Percentiles rank a stretch among this genome's conserved stretches.
Evolutionary conservation across 2,329 filamentous ascomycete genomes (phyloP).

Genomic region (Claviceps africana): DNA sequence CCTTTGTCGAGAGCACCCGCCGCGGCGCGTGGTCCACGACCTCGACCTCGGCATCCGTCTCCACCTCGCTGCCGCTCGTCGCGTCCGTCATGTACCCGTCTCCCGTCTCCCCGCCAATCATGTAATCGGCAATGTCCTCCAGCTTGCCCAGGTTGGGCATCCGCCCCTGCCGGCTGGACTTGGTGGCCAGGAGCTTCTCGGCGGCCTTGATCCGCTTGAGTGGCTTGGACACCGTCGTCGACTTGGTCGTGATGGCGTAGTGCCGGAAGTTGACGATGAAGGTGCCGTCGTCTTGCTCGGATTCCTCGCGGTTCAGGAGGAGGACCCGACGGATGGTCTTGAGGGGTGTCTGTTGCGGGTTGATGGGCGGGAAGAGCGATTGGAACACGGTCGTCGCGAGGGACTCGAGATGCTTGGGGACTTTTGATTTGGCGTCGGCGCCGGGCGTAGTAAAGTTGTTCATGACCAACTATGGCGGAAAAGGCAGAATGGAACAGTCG

Average conservation of each 20-base stretch:
- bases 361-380: constrained; percentile 89
- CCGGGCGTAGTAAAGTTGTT: constrained; percentile 76
- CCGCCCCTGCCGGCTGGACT: constrained; percentile 47
- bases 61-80: constrained; percentile 77
- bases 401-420: constrained; percentile 89
- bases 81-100: constrained; percentile 72
- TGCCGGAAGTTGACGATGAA: constrained; percentile 83
- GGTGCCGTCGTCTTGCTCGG: constrained; percentile 45
- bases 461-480: constrained; percentile 93
- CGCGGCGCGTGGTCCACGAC: constrained; percentile 52
- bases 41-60: constrained; percentile 93
- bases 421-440: constrained; percentile 46
- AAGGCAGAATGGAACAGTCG: no score
- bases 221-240: constrained; percentile 70
- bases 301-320: constrained; percentile 68
- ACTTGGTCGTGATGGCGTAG: constrained; percentile 86
- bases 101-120: constrained; percentile 67
- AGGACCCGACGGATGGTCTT: constrained; percentile 87
- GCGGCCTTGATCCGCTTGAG: constrained; percentile 74
- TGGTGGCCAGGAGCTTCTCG: constrained; percentile 56
- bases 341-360: constrained; percentile 76
- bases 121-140: constrained; percentile 86
- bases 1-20: constrained; percentile 44
- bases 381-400: constrained; percentile 91
- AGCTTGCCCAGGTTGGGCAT: constrained; percentile 84